Base-by-base conservation (phyloP, 306 rosid genomes). In the Prunus salicina region DNA sequence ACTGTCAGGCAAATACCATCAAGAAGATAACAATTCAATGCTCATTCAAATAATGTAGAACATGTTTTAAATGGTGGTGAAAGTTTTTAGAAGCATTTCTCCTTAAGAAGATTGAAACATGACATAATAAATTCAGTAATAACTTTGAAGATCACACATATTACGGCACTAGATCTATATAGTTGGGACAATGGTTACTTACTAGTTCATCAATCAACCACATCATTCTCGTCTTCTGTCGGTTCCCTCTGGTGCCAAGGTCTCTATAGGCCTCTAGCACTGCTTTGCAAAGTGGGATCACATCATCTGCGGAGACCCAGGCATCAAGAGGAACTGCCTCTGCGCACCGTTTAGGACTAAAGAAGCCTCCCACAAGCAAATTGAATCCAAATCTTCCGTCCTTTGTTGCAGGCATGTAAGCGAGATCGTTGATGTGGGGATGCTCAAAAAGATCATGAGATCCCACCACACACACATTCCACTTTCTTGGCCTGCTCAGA, bases 171-270 rank as follows among this genome's bases (percentile, higher is more conserved):
- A 20, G 62, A 2, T 11, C 18, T 58, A 8, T 38, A 30, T 41
- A 62, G 5, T 30, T 43, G 18, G 18, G 25, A 15, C 9, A 19
- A 25, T 25, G 51, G 20, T 43, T 24, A 75, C 88, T 83, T 62
- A 95, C 98, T 28, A 95, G 85, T 92, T 95, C 97, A 22, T 95
- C 98, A 50, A 95, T 92, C 81, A 95, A 77, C 97, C 98, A 95
- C 98, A 95, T 92, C 98, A 95, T 92, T 85, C 98, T 88, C 1
- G 93, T 86, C 65, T 89, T 95, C 56, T 95, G 98, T 60, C 98
- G 74, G 82, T 90, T 95, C 27, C 97, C 97, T 89, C 98, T 80
- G 78, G 66, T 43, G 80, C 98, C 98, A 24, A 95, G 97, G 72
- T 95, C 98, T 80, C 98, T 90, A 67, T 81, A 95, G 64, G 93